These are phyloP conservation scores for Viola pubescens DNA, from an alignment of 441 rosid species.

Conservation along the genomic window DNA sequence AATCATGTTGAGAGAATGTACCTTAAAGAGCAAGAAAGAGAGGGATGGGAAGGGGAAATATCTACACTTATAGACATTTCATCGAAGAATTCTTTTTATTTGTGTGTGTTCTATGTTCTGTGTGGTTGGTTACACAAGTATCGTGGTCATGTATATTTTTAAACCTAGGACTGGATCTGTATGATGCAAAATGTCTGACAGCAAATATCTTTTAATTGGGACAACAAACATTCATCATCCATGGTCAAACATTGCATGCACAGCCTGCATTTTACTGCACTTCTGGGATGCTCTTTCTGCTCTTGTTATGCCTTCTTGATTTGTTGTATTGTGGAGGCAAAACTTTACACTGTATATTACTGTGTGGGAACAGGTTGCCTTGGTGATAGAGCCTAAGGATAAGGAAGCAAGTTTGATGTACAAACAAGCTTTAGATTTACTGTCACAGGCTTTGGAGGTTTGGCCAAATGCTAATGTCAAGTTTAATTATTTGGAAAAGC, in stretches of 20 bases:
- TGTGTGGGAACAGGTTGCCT: slow-evolving; percentile 65
- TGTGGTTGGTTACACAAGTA: no score
- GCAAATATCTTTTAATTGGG: neutral
- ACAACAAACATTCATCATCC: neutral
- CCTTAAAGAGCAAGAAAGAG: no score
- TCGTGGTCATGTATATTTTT: no score
- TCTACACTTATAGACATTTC: no score
- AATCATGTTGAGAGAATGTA: no score
- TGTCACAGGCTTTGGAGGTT: slow-evolving; percentile 94
- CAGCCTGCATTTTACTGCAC: neutral
- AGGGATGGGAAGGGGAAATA: no score
- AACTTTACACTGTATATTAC: slow-evolving; percentile 4
- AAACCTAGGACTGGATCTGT: no score
- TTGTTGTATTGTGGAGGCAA: neutral
- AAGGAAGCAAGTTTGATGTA: slow-evolving; percentile 90
- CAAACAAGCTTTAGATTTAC: slow-evolving; percentile 85
- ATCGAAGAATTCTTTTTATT: no score
- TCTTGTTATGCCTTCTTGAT: neutral
- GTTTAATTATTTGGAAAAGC: slow-evolving; percentile 88
- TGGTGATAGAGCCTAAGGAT: slow-evolving; percentile 98
- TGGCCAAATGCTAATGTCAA: slow-evolving; percentile 98
- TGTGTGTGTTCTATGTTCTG: no score
- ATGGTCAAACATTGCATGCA: neutral
- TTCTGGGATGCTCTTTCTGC: neutral
- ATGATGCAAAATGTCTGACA: neutral